A percentile compares a stretch with the other conserved stretches of the same genome.
phyloP scores from a whole-genome alignment of 176 grass and related monocot species.

The Zea luxurians region DNA sequence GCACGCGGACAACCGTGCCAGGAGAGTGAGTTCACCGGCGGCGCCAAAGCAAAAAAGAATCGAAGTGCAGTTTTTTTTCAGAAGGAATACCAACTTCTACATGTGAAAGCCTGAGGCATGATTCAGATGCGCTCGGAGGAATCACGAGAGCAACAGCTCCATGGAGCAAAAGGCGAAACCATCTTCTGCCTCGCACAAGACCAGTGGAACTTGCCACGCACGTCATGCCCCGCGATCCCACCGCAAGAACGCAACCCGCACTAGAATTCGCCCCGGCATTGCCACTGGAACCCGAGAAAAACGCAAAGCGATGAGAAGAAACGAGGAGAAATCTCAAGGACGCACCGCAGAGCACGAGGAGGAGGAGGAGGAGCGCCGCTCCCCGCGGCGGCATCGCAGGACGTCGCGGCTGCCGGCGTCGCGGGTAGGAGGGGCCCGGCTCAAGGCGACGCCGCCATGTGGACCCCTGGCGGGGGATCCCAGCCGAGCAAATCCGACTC shows the following conservation, averaged over 20 bases:
- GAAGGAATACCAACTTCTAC: background rate
- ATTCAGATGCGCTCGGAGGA: slow-evolving; percentile 38
- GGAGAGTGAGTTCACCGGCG: background rate
- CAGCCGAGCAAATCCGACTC: slow-evolving; percentile 27
- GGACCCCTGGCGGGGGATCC: slow-evolving; percentile 37
- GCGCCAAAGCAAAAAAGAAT: slow-evolving; percentile 20
- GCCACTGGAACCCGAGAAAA: slow-evolving; percentile 23
- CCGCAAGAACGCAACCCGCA: background rate
- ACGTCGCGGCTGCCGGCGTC: slow-evolving; percentile 18
- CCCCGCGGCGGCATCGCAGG: slow-evolving; percentile 45
- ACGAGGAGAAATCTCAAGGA: background rate
- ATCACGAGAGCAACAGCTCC: slow-evolving; percentile 18
- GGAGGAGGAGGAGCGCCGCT: slow-evolving; percentile 16
- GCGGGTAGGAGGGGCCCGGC: background rate
- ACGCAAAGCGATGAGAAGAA: background rate
- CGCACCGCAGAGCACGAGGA: slow-evolving; percentile 43
- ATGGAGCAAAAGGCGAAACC: slow-evolving; percentile 37
- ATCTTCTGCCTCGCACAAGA: background rate
- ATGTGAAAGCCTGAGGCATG: background rate
- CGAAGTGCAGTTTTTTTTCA: slow-evolving; percentile 1
- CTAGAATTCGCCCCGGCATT: slow-evolving; percentile 38
- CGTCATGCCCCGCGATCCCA: slow-evolving; percentile 34
- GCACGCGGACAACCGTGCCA: background rate
- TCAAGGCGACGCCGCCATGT: slow-evolving; percentile 41
- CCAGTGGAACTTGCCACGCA: slow-evolving; percentile 34